These are phyloP conservation scores for Suhomyces guaymorum DNA, from an alignment of 1,139 yeast genomes.

Conservation along the genomic window DNA sequence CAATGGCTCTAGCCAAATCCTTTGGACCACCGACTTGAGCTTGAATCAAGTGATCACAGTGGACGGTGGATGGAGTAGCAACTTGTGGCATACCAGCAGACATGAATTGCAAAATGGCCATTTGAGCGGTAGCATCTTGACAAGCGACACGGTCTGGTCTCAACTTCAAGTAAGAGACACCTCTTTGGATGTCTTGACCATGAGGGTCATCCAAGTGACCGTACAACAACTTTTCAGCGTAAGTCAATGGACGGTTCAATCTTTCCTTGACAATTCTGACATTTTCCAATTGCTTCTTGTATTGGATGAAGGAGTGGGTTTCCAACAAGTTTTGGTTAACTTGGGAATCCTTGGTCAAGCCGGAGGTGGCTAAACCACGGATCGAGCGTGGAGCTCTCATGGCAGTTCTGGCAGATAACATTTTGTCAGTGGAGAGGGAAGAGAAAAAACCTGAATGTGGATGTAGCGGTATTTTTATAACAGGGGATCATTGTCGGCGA, in stretches of 20 bases:
- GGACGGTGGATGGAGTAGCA: conserved; percentile 96
- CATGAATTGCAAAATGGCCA: conserved; percentile 98
- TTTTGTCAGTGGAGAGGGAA: conserved; percentile 17
- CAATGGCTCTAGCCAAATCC: conserved; percentile 92
- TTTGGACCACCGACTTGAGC: conserved; percentile 93
- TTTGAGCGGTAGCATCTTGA: conserved; percentile 99
- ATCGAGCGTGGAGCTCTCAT: conserved; percentile 38
- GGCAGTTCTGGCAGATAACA: conserved; percentile 46
- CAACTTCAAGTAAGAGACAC: conserved; percentile 92
- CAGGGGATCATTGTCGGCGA: conserved; percentile 12
- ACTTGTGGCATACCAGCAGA: conserved; percentile 93
- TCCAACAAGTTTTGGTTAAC: conserved; percentile 92
- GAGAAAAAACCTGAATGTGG: conserved; percentile 7
- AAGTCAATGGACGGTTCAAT: conserved; percentile 90
- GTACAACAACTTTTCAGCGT: conserved; percentile 94
- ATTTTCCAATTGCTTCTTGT: conserved; percentile 79
- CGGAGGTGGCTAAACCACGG: conserved; percentile 77
- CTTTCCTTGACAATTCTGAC: conserved; percentile 84
- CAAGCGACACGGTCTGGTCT: conserved; percentile 99
- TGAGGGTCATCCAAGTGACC: conserved; percentile 97
- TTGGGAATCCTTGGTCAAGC: conserved; percentile 84
- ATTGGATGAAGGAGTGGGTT: conserved; percentile 75
- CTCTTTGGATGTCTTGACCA: conserved; percentile 92
- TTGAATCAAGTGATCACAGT: conserved; percentile 98
- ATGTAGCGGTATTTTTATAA: conserved; percentile 12